Base-by-base conservation (phyloP, 106 monocot species). In the Dendrobium officinale region DNA sequence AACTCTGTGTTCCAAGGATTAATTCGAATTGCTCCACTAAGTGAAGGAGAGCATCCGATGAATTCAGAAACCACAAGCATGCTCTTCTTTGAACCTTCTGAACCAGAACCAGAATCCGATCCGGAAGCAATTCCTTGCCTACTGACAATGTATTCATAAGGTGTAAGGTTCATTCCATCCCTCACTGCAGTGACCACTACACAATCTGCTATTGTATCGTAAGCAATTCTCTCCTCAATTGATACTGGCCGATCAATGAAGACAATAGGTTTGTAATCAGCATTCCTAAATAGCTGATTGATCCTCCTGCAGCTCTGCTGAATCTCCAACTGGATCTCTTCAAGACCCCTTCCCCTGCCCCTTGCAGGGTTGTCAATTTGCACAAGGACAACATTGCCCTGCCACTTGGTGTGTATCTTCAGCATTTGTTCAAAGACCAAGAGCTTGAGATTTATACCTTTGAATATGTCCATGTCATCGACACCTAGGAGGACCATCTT, bases 381-480 rank as follows among this genome's bases (percentile, higher is more conserved):
- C 76, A 76, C 76, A 76, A 96, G 75, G 0, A 93, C 93, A 0
- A 92, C 96, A 56, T 85, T 54, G 20, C 93, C 96, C 59, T 78
- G 93, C 96, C 96, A 96, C 79, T 88, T 89, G 17, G 89, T 84
- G 77, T 90, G 96, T 26, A 87, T 24, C 54, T 78, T 85, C 77
- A 96, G 51, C 93, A 96, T 84, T 41, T 96, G 84, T 78, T 93
- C 93, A 41, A 96, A 93, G 2, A 93, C 96, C 10, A 96, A 75
- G 56, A 96, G 77, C 83, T 96, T 96, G 41, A 96, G 81, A 79
- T 93, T 90, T 72, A 96, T 93, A 26, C 96, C 96, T 70, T 96
- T 96, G 75, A 96, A 96, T 18, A 96, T 88, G 77, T 96, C 96
- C 91, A 93, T 93, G 48, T 96, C 96, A 67, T 96, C 96, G 0